Percentiles rank a stretch among this genome's conserved stretches.
These are phyloP conservation scores for Verticillium dahliae DNA, from an alignment of 2,329 filamentous ascomycete species.

Conservation along the genomic window DNA sequence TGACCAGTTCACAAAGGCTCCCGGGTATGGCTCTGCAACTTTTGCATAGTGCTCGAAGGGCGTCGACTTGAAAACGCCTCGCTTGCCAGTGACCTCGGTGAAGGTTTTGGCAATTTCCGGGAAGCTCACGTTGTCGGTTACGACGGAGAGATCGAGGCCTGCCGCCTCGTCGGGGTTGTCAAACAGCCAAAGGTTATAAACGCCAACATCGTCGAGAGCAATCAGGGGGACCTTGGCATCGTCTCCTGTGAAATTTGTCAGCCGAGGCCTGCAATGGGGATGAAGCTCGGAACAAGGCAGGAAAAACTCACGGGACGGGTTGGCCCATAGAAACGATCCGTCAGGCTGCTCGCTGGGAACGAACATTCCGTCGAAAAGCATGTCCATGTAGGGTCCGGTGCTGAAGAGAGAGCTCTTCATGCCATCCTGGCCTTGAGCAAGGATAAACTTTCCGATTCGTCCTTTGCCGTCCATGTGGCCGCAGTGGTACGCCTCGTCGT, in stretches of 20 bases:
- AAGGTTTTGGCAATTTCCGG: slow-evolving; percentile 6
- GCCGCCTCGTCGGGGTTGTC: slow-evolving; percentile 13
- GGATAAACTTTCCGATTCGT: slow-evolving; percentile 14
- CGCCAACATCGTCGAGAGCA: slow-evolving; percentile 15
- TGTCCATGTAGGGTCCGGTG: slow-evolving; percentile 17
- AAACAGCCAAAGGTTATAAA: slow-evolving; percentile 18
- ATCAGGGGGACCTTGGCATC: slow-evolving; percentile 12
- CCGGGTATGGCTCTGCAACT: slow-evolving; percentile 6
- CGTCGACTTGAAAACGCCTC: background rate
- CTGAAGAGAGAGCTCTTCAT: slow-evolving; percentile 15
- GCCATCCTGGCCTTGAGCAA: slow-evolving; percentile 6
- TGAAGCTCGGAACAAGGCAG: background rate
- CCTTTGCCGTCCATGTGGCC: slow-evolving; percentile 15
- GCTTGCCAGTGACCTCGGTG: slow-evolving; percentile 4
- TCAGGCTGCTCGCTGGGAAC: slow-evolving; percentile 6
- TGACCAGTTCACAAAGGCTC: slow-evolving; percentile 7
- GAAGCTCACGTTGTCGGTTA: slow-evolving; percentile 15
- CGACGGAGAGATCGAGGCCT: slow-evolving; percentile 16
- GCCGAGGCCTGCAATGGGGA: too few relatives aligned
- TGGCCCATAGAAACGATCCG: slow-evolving; percentile 3
- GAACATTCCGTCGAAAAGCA: slow-evolving; percentile 6
- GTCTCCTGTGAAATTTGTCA: background rate
- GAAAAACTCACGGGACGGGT: slow-evolving; percentile 1
- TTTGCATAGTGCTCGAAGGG: background rate
- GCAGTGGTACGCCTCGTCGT: slow-evolving; percentile 7